phyloP scores from a whole-genome alignment of 768 basidiomycete genomes.

The Tylopilus subfusipes region DNA sequence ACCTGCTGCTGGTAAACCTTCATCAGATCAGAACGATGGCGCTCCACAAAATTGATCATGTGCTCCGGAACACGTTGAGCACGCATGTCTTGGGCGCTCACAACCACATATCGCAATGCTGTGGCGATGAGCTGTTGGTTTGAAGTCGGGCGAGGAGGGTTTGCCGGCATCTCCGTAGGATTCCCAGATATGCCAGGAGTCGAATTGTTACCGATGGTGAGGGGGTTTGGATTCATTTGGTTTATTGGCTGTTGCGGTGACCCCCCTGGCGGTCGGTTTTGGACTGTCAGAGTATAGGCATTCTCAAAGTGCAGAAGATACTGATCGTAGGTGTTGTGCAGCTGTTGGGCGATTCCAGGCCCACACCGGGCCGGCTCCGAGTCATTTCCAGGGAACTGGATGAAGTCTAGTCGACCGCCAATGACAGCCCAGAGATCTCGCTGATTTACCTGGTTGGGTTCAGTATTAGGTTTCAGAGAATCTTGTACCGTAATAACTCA shows the following conservation, averaged over 20 bases:
- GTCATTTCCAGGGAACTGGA: conserved; percentile 59
- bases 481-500: conserved; percentile 27
- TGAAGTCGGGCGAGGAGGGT: conserved; percentile 4
- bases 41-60: conserved; percentile 56
- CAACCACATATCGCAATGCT: conserved; percentile 47
- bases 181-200: conserved; percentile 11
- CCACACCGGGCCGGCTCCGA: conserved; percentile 59
- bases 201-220: conserved; percentile 8
- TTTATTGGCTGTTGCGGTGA: conserved; percentile 13
- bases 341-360: conserved; percentile 56
- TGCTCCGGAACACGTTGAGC: conserved; percentile 45
- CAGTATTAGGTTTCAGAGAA: conserved; percentile 7
- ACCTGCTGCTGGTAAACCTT: conserved; percentile 28
- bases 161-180: conserved; percentile 20
- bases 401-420: conserved; percentile 63
- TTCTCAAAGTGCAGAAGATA: conserved; percentile 56
- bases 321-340: conserved; percentile 58
- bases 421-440: conserved; percentile 64
- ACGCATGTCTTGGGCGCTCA: conserved; percentile 50
- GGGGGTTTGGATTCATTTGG: conserved; percentile 13
- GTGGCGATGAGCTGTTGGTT: conserved; percentile 38
- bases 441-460: conserved; percentile 42
- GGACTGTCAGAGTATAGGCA: conserved; percentile 45
- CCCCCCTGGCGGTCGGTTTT: conserved; percentile 14
- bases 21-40: conserved; percentile 37